Base-by-base conservation (phyloP, 306 rosid genomes). In the Fragaria ananassa region DNA sequence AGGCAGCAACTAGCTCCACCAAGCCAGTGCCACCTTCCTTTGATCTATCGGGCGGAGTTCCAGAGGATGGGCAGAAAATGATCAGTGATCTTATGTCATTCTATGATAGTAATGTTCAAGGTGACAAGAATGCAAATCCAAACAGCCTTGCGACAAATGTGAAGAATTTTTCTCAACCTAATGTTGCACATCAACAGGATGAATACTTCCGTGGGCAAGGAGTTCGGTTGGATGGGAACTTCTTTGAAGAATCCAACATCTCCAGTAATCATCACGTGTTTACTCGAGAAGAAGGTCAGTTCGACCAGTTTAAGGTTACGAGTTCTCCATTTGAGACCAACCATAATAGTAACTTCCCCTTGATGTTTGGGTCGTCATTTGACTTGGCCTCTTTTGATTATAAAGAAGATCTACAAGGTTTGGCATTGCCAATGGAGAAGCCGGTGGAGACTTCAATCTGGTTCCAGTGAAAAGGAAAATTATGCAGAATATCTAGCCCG, bases 51-150 rank as follows among this genome's bases (percentile, higher is more conserved):
- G 83, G 82, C 14, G 85, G 80, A 13, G 83, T 85, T 68, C 83
- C 88, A 0, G 88, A 87, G 31, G 83, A 87, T 63, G 91, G 83
- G 25, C 88, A 82, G 81, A 85, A 87, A 74, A 80, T 78, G 85
- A 87, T 87, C 27, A 72, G 87, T 0, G 85, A 87, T 5, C 87
- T 87, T 35, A 76, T 87, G 85, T 80, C 85, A 31, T 74, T 75
- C 68, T 87, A 87, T 50, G 88, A 87, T 51, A 49, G 76, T 27
- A 85, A 72, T 70, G 65, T 71, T 13, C 85, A 78, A 66, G 77
- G 70, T 62, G 80, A 49, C 67, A 81, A 80, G 67, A 82, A n/a
- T 58, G 31, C 68, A 49, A 81, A 42, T 80, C 61, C 79, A 15
- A 75, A 65, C 42, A 82, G 66, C 62, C 44, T 74, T 3, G 61